Base-by-base conservation (phyloP, 2,329 filamentous ascomycete genomes). In the Triangularia verruculosa region DNA sequence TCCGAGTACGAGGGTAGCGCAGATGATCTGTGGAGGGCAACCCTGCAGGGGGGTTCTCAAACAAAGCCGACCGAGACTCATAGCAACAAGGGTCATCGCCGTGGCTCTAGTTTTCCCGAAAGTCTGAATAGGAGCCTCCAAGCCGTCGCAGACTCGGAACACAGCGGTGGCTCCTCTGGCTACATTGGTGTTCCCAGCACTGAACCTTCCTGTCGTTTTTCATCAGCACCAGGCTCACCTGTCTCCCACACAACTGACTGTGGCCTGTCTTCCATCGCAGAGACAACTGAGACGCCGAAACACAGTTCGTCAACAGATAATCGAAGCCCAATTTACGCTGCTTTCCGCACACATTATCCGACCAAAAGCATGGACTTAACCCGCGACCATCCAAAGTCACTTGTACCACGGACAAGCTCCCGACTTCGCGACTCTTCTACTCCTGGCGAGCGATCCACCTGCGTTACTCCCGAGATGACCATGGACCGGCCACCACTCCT, bases 11-110 rank as follows among this genome's bases (percentile, higher is more conserved):
- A 68, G 12, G 62, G 64, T 12, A 64, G 56, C 28, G 59, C 64
- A 20, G 65, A 61, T 53, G 61, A 66, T 25, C 58, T 68, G 24
- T 68, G 66, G 66, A 59, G 61, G 34, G 20, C 32, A 39, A 62
- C 64, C 11, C 28, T 66, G 17, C 57, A 59, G 4, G 61, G 64
- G 17, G 62, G 65, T 30, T 24, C 65, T 17, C 56, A 53, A 32
- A 52, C 30, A 13, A 58, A 54, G 9, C 57, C 20, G 13, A 13
- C 30, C 4, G 51, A 27, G 9, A 20, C 43, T n/a, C 47, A 28
- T 13, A 47, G 13, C 3, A 57, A 27, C 27, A 25, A 52, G 20
- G 39, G 15, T 39, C 65, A 62, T 51, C 39, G 24, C 34, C 57
- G 63, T 22, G 59, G 59, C 5, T 52, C 57, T 2, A 59, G 57